Evolutionary conservation across 805 yeast species (phyloP).

Genomic region (Saccharomycopsis sp.): DNA sequence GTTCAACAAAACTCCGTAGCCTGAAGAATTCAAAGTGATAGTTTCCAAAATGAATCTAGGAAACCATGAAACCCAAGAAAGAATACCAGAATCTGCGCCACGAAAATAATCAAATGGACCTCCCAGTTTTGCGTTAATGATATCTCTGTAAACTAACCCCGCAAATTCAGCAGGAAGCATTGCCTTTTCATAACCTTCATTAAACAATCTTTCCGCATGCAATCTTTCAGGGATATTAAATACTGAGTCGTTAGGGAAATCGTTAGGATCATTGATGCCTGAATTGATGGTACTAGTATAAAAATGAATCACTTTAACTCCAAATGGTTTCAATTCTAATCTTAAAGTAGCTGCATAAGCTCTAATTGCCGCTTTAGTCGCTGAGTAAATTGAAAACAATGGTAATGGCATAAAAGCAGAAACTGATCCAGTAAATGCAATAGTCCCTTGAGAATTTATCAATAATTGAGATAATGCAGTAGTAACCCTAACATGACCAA

Average conservation of each 20-base stretch:
- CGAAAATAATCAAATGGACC: not conserved
- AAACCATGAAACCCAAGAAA: not conserved
- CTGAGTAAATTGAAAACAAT: slow-evolving; percentile 56
- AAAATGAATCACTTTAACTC: slow-evolving; percentile 60
- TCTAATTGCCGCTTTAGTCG: slow-evolving; percentile 71
- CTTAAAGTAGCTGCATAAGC: slow-evolving; percentile 58
- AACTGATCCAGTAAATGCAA: slow-evolving; percentile 68
- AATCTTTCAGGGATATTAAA: slow-evolving; percentile 45
- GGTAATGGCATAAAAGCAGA: slow-evolving; percentile 64
- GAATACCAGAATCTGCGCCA: not conserved
- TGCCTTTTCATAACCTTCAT: slow-evolving; percentile 47
- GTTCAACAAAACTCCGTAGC: not conserved
- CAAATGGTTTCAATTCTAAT: slow-evolving; percentile 64
- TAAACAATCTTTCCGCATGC: slow-evolving; percentile 44
- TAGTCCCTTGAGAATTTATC: slow-evolving; percentile 59
- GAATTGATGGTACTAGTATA: slow-evolving; percentile 74
- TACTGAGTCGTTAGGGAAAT: slow-evolving; percentile 49
- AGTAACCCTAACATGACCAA: slow-evolving; percentile 58
- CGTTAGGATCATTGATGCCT: slow-evolving; percentile 50
- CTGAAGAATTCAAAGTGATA: not conserved
- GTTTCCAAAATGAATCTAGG: not conserved
- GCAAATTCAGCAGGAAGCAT: slow-evolving; percentile 55
- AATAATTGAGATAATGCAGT: slow-evolving; percentile 49
- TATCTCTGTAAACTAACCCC: slow-evolving; percentile 29
- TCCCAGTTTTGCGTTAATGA: not conserved